Evolutionary conservation across 805 yeast genomes (phyloP).

Genomic region (Blastobotrys peoriensis): DNA sequence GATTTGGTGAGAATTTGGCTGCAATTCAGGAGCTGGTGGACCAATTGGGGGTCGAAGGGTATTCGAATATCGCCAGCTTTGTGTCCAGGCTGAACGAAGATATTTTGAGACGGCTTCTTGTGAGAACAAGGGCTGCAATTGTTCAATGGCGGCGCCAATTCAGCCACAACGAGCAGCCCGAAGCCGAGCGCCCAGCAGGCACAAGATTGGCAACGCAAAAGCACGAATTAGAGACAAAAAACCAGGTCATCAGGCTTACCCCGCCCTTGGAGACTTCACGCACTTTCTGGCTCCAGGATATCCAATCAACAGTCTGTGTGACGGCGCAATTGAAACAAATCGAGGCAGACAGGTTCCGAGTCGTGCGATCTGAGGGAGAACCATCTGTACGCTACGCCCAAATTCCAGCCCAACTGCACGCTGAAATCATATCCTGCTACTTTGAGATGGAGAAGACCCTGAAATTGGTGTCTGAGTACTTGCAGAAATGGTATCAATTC

Average conservation of each 20-base stretch:
- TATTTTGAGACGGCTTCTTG: constrained; percentile 26
- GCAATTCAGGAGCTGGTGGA: constrained; percentile 35
- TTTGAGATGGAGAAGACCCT: constrained; percentile 32
- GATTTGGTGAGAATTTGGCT: constrained; percentile 21
- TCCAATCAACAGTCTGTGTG: constrained; percentile 16
- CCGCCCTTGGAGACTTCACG: constrained; percentile 27
- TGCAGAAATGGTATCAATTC: constrained; percentile 47
- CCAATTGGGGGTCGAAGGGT: constrained; percentile 34
- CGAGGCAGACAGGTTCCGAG: constrained; percentile 13
- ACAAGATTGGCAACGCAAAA: constrained; percentile 11
- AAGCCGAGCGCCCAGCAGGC: constrained; percentile 2
- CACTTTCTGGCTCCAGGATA: constrained; percentile 16
- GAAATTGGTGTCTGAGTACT: constrained; percentile 32
- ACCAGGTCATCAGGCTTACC: constrained; percentile 23
- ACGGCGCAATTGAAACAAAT: constrained; percentile 15
- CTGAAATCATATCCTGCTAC: constrained; percentile 23
- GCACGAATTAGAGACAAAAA: constrained; percentile 25
- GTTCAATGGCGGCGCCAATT: constrained; percentile 22
- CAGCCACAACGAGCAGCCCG: constrained; percentile 3
- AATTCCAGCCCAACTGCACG: constrained; percentile 8
- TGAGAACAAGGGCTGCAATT: constrained; percentile 24
- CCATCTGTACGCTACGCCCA: constrained; percentile 7
- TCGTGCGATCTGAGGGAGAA: constrained; percentile 3
- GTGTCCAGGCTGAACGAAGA: constrained; percentile 32
- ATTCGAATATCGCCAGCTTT: constrained; percentile 30